Percentiles rank a stretch among this genome's conserved stretches.
These are phyloP conservation scores for Diutina rugosa DNA, from an alignment of 1,139 yeast genomes.

Conservation along the genomic window DNA sequence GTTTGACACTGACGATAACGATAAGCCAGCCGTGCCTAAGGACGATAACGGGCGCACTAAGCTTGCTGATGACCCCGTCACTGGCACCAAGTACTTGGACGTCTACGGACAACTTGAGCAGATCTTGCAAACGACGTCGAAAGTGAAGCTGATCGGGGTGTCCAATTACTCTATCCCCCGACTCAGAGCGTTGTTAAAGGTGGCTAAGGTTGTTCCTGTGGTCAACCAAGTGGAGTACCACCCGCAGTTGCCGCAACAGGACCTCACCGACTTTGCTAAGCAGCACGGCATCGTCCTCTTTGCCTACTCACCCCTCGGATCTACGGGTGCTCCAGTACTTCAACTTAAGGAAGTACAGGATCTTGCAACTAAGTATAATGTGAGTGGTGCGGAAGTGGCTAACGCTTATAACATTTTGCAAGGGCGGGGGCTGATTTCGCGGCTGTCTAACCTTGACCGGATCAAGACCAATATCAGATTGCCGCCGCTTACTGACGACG, in stretches of 20 bases:
- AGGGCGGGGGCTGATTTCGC: slow-evolving; percentile 20
- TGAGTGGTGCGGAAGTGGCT: slow-evolving; percentile 20
- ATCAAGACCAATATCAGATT: slow-evolving; percentile 16
- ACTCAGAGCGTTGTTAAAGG: slow-evolving; percentile 13
- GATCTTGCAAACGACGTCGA: slow-evolving; percentile 18
- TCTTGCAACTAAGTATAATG: slow-evolving; percentile 19
- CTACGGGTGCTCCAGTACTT: slow-evolving; percentile 24
- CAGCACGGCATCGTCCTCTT: slow-evolving; percentile 14
- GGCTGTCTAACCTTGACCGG: slow-evolving; percentile 25
- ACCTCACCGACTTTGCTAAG: slow-evolving; percentile 16
- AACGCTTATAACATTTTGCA: slow-evolving; percentile 25
- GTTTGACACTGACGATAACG: slow-evolving; percentile 27
- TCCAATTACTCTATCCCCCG: slow-evolving; percentile 20
- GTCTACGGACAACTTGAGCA: slow-evolving; percentile 36
- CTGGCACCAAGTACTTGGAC: slow-evolving; percentile 27
- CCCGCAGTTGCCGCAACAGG: slow-evolving; percentile 25
- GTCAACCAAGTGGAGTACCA: slow-evolving; percentile 26
- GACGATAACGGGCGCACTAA: slow-evolving; percentile 27
- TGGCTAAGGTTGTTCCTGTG: slow-evolving; percentile 16
- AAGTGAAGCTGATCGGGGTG: slow-evolving; percentile 20
- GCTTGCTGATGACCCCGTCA: slow-evolving; percentile 28
- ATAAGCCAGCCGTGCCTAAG: slow-evolving; percentile 21
- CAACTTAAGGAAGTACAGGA: slow-evolving; percentile 18
- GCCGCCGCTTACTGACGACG: slow-evolving; percentile 30
- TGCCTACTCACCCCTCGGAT: slow-evolving; percentile 26